Evolutionary conservation across 306 rosid genomes (phyloP).

Genomic region (Glycine tomentella): DNA sequence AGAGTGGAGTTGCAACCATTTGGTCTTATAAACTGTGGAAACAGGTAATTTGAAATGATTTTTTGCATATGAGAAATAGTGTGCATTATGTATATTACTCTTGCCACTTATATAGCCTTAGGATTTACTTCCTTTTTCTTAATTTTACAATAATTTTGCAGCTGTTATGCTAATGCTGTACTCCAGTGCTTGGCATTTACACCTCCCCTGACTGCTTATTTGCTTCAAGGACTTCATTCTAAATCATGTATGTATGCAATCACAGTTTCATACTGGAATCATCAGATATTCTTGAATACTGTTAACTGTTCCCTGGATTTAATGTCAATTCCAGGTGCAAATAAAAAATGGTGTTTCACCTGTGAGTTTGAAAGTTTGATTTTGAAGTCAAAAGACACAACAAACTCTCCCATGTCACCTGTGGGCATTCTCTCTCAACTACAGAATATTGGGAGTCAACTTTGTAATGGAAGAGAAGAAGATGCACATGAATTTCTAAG

Average conservation of each 20-base stretch:
- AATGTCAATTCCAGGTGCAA: slow-evolving; percentile 61
- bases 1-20: slow-evolving; percentile 72
- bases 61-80: background rate
- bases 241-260: slow-evolving; percentile 71
- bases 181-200: slow-evolving; percentile 90
- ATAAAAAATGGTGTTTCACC: slow-evolving; percentile 74
- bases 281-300: slow-evolving; percentile 22
- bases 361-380: slow-evolving; percentile 84
- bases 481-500: slow-evolving; percentile 96
- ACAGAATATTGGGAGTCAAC: slow-evolving; percentile 75
- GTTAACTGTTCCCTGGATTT: slow-evolving; percentile 22
- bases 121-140: slow-evolving; percentile 7
- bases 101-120: background rate
- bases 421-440: slow-evolving; percentile 71
- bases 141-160: slow-evolving; percentile 48
- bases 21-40: slow-evolving; percentile 87
- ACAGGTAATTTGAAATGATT: slow-evolving; percentile 65
- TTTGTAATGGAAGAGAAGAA: slow-evolving; percentile 89
- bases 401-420: slow-evolving; percentile 79
- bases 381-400: slow-evolving; percentile 70
- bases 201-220: slow-evolving; percentile 88
- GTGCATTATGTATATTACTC: slow-evolving; percentile 19
- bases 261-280: slow-evolving; percentile 21
- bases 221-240: slow-evolving; percentile 87
- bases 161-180: slow-evolving; percentile 90